A percentile compares a stretch with the other conserved stretches of the same genome.
phyloP scores from a whole-genome alignment of 805 yeast genomes.

The Metschnikowia arizonensis region DNA sequence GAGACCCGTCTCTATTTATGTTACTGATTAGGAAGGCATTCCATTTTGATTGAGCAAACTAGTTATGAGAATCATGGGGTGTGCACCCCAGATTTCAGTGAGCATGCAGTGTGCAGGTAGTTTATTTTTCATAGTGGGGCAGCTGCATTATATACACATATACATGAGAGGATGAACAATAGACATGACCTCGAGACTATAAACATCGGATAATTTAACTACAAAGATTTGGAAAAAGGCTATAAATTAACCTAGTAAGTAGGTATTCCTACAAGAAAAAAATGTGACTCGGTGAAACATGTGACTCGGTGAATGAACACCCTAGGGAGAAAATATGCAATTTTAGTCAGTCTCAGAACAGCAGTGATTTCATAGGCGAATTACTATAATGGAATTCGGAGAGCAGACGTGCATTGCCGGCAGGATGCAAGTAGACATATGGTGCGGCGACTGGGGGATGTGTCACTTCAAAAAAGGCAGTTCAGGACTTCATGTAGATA shows the following conservation, averaged over 20 bases:
- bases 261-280: background rate
- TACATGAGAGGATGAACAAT: background rate
- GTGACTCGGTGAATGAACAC: background rate
- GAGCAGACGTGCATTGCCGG: background rate
- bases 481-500: background rate
- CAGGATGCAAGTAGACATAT: background rate
- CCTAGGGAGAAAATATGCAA: background rate
- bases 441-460: background rate
- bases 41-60: background rate
- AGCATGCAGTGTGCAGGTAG: background rate
- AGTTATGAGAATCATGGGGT: background rate
- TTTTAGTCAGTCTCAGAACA: background rate
- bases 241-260: background rate
- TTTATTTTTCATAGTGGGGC: background rate
- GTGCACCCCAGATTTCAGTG: conserved; percentile 2
- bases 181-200: too few species aligned
- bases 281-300: too few species aligned
- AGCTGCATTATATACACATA: background rate
- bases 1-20: background rate
- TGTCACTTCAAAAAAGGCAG: background rate
- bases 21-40: background rate
- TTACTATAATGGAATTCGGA: background rate
- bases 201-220: too few species aligned
- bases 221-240: too few species aligned
- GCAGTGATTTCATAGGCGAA: background rate